Base-by-base conservation (phyloP, 495 filamentous ascomycete genomes). In the Talaromyces trachyspermus region DNA sequence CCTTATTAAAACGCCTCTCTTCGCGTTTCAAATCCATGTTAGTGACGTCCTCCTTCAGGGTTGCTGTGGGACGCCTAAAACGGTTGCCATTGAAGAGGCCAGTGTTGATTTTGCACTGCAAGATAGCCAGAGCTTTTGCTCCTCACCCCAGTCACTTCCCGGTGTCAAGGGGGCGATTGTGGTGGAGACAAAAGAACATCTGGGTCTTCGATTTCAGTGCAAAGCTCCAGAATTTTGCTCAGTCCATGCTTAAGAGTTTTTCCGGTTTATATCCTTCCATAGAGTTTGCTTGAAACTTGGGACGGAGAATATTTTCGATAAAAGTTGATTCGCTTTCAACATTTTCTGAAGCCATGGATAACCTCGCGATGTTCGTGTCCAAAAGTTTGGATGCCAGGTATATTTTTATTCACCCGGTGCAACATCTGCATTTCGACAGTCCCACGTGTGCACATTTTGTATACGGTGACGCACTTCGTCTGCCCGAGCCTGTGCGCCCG, bases 351-450 rank as follows among this genome's bases (percentile, higher is more conserved):
- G 5, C 53, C 59, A 43, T 22, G 26, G 12, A 30, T 11, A 43
- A 41, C 23, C 43, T 30, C 45, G 54, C 42, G 3, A 11, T 22
- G 9, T 32, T 8, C 5, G 43, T 27, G 5, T 81, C 79, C 1
- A 76, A 81, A 12, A 84, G 74, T 50, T 81, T 84, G 0, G 72
- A 67, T 0, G 79, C 79, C 1, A 85, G 62, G 49, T 84, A 86
- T 0, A 82, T 86, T 86, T 68, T 85, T 86, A 8, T 74, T 68
- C 15, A 85, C 75, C 0, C 81, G 60, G 2, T 76, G 74, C 56
- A 78, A 64, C 78, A 84, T 82, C 43, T 83, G 79, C 48, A 78
- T 75, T 49, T 82, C 79, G 0, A 82, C 73, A 0, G 79, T 83
- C 2, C 79, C 79, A 49, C 70, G 72, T 1, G 79, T 76, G 46